Evolutionary conservation across 2,329 filamentous ascomycete species (phyloP).

Genomic region (Trichophyton equinum): DNA sequence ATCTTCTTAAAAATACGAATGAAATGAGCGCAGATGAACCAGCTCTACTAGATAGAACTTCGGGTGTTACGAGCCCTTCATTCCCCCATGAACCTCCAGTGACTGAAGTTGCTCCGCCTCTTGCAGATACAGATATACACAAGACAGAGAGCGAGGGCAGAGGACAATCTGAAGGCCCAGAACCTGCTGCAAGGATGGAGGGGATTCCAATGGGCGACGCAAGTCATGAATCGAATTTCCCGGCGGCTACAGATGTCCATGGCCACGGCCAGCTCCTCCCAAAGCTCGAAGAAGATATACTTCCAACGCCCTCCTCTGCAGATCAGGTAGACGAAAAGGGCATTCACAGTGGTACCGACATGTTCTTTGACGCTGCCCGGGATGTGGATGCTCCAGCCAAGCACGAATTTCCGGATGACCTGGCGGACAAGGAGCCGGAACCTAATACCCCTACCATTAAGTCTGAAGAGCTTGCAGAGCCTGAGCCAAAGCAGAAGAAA

Average conservation of each 20-base stretch:
- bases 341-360: neutral
- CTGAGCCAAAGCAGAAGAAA: constrained; percentile 3
- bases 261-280: neutral
- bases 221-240: neutral
- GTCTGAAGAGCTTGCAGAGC: neutral
- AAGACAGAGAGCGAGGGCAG: neutral
- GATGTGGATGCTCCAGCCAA: neutral
- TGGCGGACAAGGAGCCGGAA: neutral
- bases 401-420: neutral
- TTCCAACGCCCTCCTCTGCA: neutral
- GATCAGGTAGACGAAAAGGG: neutral
- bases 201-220: too few relatives aligned
- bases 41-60: neutral
- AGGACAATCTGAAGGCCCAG: neutral
- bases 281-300: neutral
- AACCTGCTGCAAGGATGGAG: neutral
- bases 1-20: neutral
- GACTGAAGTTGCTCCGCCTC: neutral
- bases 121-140: neutral
- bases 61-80: neutral
- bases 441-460: neutral
- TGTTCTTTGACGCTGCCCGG: neutral
- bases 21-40: neutral
- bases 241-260: neutral
- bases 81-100: neutral